Evolutionary conservation across 306 rosid genomes (phyloP).

Genomic region (Rosa multiflora): DNA sequence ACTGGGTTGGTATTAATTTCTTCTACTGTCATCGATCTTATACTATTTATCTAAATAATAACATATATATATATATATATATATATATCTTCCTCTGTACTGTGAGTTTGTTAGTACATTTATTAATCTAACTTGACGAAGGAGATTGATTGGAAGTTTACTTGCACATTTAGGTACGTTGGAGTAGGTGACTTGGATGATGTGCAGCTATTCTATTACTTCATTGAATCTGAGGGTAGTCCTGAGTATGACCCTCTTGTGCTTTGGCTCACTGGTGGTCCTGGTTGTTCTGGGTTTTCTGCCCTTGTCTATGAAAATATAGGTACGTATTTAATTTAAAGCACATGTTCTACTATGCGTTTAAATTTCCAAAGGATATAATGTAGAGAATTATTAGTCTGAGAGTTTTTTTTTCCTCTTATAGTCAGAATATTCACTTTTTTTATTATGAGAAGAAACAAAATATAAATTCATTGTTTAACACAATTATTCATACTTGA

Average conservation of each 20-base stretch:
- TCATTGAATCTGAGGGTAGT: slow-evolving; percentile 29
- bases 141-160: not conserved
- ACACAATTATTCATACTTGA: too few species aligned
- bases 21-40: not conserved
- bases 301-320: slow-evolving; percentile 30
- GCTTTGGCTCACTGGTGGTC: slow-evolving; percentile 43
- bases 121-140: too few species aligned
- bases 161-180: slow-evolving; percentile 20
- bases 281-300: slow-evolving; percentile 32
- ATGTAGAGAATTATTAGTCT: too few species aligned
- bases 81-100: not conserved
- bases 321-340: not conserved
- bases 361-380: too few species aligned
- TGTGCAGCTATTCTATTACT: slow-evolving; percentile 44
- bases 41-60: too few species aligned
- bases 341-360: too few species aligned
- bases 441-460: too few species aligned
- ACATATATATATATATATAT: too few species aligned
- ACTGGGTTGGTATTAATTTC: slow-evolving; percentile 20
- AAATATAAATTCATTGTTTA: too few species aligned
- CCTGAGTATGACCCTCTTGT: slow-evolving; percentile 37
- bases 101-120: too few species aligned
- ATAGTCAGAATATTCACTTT: too few species aligned
- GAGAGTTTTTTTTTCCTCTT: too few species aligned
- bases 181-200: slow-evolving; percentile 37